Evolutionary conservation across 768 basidiomycete species (phyloP), one percentile per base, ranked within the genome.

Genomic region (Rossbeevera mucosa): DNA sequence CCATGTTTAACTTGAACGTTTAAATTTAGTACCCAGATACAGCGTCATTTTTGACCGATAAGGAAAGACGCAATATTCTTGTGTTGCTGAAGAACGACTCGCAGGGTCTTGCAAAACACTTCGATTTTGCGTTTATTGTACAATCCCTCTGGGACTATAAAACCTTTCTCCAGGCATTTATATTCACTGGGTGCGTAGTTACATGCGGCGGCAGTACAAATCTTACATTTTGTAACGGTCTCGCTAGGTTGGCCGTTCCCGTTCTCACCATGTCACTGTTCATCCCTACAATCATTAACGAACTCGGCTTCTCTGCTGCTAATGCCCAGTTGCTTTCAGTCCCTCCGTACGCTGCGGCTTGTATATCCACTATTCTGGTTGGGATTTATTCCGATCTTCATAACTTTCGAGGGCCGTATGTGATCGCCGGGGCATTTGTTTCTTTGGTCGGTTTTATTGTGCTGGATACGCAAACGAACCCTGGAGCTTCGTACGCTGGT

Each of bases 21-120:
- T n/a, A n/a, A n/a, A 7, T 42, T 3, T 53, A 80, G 78, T 82
- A 78, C 63, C 80, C 82, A 22, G 76, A 78, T 56, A 84, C 81
- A 1, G 82, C 82, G 11, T 71, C 66, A 21, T 85, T 83, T 68
- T 64, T 83, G 51, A 76, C 72, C 11, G 69, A 72, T 8, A 50
- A 57, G 2, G 82, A 84, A 57, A 73, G 72, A 44, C 57, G 48
- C 40, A 58, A 65, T 44, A 64, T 81, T 6, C 52, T 74, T 12
- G 40, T 2, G n/a, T 33, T 49, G 16, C 61, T 81, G 48, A 74
- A 72, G 54, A 71, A 74, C 45, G 79, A 80, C 47, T 61, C 68
- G 2, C 73, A 73, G 55, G 71, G 72, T 53, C 73, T 74, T 22
- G 71, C 76, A 8, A 79, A 74, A 1, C 73, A 78, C 50, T 79